Evolutionary conservation across 129 eudicot genomes (phyloP), one percentile per base, ranked within the genome.

Genomic region (Pulicaria dysenterica): DNA sequence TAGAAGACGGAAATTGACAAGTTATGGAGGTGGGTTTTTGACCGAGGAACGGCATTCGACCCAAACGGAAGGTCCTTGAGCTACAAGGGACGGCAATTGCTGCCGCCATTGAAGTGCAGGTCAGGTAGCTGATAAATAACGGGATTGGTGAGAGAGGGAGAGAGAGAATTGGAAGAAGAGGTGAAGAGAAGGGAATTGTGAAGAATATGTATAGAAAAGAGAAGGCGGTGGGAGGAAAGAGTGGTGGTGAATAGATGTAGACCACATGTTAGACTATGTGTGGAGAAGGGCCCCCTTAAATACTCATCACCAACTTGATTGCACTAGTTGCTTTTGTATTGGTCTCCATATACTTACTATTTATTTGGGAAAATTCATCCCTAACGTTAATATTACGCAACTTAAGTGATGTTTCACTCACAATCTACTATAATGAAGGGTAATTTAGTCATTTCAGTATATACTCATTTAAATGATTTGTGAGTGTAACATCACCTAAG

Each of bases 31-130:
- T 55, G 56, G 91, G 83, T 50, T 70, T 82, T 3, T 68, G 74
- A 51, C 75, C 74, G 3, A 62, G 75, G 40, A 82, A 80, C 3
- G 85, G 81, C 12, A 76, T 66, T 53, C 72, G 77, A 56, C 51
- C 36, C 8, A 69, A 53, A 31, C 64, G 74, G 66, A 77, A 69
- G 38, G 86, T 63, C 0, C 81, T 75, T 36, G 85, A 68, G 61
- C 83, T 74, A 11, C 86, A 73, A 60, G 90, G 83, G 77, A 83
- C 83, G 68, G 89, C 77, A 17, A 78, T 58, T 43, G 89, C 80
- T 84, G 82, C 86, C 76, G 90, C 92, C 96, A 89, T 80, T 80
- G 77, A 17, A 7, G 57, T 42, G 24, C 12, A 12, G 5, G 1
- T 11, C 47, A 57, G 43, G 81, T 73, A 38, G 70, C 37, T 2